Base-by-base conservation (phyloP, 169 alveolate genomes). In the Neospora caninum region DNA sequence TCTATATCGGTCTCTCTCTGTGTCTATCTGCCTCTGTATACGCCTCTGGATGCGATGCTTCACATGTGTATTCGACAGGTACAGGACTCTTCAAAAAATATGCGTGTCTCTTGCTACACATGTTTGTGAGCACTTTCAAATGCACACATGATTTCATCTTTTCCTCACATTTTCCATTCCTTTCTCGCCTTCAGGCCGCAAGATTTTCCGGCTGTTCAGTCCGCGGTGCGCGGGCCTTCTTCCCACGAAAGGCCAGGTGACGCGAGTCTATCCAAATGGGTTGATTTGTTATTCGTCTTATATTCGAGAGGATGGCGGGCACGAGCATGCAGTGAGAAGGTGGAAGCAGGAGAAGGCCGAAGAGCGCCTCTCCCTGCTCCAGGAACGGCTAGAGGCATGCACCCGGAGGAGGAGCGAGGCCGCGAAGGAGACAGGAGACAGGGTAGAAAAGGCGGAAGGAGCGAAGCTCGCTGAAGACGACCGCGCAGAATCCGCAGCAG, bases 301-400 rank as follows among this genome's bases (percentile, higher is more conserved):
- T 22, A 43, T 43, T 18, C 92, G 92, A 29, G 92, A 43, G 6
- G 92, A 86, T 80, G 92, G 92, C 43, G 92, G 73, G 25, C 92
- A 86, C 80, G 54, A 10, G 54, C 58, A 4, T 4, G 42, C 43
- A 0, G 80, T 86, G 27, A 9, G 70, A 7, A 45, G 41, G 49
- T 43, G 92, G 80, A 22, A 45, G 27, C 92, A 86, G 80, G 10
- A 22, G 80, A 54, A 36, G 29, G 43, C n/a, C 4, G 80, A 86
- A 45, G 92, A 16, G 49, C 27, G 39, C 36, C 45, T 86, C 16
- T 78, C 78, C 4, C 64, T 7, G 34, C 89, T 82, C n/a, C 69
- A 82, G 89, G n/a, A 38, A 18, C 89, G 89, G 38, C 53, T 82
- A 20, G 89, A 39, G 7, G 69, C 53, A 27, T 13, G 67, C 53